Base-by-base conservation (phyloP, 257 asterid species). In the Ophiorrhiza pumila region DNA sequence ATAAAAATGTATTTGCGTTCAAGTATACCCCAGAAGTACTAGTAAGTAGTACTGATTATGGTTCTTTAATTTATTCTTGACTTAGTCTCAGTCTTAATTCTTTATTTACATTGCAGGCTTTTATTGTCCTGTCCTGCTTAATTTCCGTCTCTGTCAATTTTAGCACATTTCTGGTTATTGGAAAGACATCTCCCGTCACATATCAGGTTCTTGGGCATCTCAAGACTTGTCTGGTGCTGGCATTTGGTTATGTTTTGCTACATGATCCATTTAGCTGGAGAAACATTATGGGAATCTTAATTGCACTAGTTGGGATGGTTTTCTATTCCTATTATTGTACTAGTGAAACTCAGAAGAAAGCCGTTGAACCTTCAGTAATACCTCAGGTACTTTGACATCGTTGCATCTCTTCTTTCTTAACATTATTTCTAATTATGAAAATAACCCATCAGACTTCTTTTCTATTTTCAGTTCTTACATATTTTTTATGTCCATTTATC, bases 201-300 rank as follows among this genome's bases (percentile, higher is more conserved):
- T 88, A 86, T 79, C 95, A 87, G 82, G 96, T 89, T 68, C 92
- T 87, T 69, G 92, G 91, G 78, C 95, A 87, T 86, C 85, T 91
- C 62, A 89, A 89, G 80, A 89, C 95, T 65, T 91, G 95, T 76
- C 81, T 91, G 53, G 92, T 86, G 37, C 79, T 89, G 50, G 87
- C 85, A 14, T 89, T 87, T 76, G 95, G 95, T 20, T 91, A 81
- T 79, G 73, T 73, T 69, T 75, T 87, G 69, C 87, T 91, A 68
- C 85, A 58, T 29, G 88, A 86, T 77, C 91, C 89, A 64, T 88
- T 88, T 80, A 83, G 76, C 82, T 86, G 91, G 93, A 85, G 91
- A 80, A 91, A 89, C 78, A 82, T 91, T 69, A 63, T 84, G 34
- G 90, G 91, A 39, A 86, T 91, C 64, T 29, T 84, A 78, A 66